Evolutionary conservation across 768 basidiomycete species (phyloP), one percentile per base, ranked within the genome.

Genomic region (Boletales sp.): DNA sequence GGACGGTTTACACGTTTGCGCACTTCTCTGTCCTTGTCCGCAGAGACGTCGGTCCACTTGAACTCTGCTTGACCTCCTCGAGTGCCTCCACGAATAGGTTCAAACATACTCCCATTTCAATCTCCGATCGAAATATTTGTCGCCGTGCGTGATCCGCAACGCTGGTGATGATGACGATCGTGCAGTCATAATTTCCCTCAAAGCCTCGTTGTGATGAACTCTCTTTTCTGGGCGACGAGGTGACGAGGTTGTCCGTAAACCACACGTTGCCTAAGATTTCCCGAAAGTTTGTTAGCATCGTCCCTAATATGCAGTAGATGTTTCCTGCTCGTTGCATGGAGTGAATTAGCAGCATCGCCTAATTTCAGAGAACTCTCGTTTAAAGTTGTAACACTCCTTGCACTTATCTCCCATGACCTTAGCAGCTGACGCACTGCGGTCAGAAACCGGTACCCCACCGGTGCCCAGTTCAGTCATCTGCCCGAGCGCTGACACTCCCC

Each of bases 1-100:
- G 42, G n/a, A 7, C 39, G 13, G 17, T 35, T 12, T 1, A 19
- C 40, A 35, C 43, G 36, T 21, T 31, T 40, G 57, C 71, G 44
- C 45, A 92, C 93, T 74, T 94, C 93, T 70, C 88, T 80, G 71
- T 94, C 93, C 69, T 94, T 94, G 72, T 94, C 93, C 50, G 87
- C 88, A 37, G 90, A 86, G 8, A 90, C 90, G 58, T 94, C 91
- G 11, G 86, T 64, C 90, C 90, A 93, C 68, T 91, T 91, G 76
- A 93, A 93, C 60, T 92, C 88, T 42, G 84, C 90, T 59, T 90
- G 87, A 3, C 90, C 90, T n/a, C 90, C 90, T 50, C 90, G 82
- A 18, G 90, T 93, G n/a, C 90, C 90, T 39, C 88, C 90, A 45
- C 90, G 80, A 35, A 89, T 81, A 10, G 90, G 90, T 65, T 91